Percentiles rank a stretch among this genome's conserved stretches.
phyloP scores from a whole-genome alignment of 495 filamentous ascomycete genomes.

The Xylaria palmicola region DNA sequence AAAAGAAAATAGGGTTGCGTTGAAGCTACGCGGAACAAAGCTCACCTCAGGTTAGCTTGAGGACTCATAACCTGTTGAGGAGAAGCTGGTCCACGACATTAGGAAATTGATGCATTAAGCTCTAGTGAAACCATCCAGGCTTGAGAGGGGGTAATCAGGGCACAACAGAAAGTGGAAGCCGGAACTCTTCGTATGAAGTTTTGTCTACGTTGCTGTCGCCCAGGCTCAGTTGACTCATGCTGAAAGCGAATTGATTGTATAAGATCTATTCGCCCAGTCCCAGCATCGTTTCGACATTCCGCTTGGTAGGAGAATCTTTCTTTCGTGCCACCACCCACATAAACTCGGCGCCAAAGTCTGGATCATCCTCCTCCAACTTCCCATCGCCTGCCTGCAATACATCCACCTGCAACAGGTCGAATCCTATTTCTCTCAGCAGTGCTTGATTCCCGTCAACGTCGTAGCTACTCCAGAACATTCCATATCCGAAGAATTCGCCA shows the following conservation, averaged over 20 bases:
- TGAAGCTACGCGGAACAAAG: not conserved
- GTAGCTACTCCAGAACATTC: conserved; percentile 47
- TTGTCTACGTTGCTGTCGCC: not conserved
- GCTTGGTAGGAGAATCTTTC: not conserved
- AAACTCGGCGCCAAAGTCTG: conserved; percentile 13
- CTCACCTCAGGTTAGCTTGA: not conserved
- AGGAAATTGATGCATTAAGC: not conserved
- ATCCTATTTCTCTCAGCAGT: conserved; percentile 25
- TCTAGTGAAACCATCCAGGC: not conserved
- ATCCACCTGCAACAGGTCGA: conserved; percentile 20
- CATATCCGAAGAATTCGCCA: conserved; percentile 29
- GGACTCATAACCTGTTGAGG: not conserved
- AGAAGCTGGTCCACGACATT: not conserved
- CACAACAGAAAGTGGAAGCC: not conserved
- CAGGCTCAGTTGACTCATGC: not conserved
- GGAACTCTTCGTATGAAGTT: not conserved
- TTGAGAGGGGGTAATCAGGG: not conserved
- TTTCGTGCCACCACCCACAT: conserved; percentile 8
- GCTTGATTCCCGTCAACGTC: conserved; percentile 47
- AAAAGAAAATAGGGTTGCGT: not conserved
- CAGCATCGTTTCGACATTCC: conserved; percentile 16
- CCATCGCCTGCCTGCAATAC: conserved; percentile 30
- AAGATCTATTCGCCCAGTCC: not conserved
- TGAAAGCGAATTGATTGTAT: not conserved
- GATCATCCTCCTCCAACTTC: conserved; percentile 13